These are phyloP conservation scores for Knoxia roxburghii DNA, from an alignment of 257 asterid species.

Conservation along the genomic window DNA sequence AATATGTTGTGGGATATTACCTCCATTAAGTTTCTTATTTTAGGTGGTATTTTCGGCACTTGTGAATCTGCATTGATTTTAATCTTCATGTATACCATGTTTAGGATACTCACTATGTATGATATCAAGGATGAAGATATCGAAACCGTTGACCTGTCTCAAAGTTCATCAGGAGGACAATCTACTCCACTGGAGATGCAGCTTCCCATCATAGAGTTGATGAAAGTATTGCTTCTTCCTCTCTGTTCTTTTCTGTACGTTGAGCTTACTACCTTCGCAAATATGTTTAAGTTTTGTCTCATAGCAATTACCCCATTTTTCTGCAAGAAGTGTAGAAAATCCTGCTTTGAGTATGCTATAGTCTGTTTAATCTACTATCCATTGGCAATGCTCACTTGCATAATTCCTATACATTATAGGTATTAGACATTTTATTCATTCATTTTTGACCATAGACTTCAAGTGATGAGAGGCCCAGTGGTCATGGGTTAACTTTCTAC, in stretches of 20 bases:
- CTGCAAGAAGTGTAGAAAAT: neutral
- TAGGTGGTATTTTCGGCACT: neutral
- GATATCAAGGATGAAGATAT: conserved; percentile 71
- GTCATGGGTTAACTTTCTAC: neutral
- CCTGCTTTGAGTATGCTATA: neutral
- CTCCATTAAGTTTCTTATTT: neutral
- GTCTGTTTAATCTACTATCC: neutral
- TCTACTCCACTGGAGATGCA: conserved; percentile 58
- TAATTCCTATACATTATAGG: neutral
- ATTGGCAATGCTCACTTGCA: neutral
- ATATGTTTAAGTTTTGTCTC: too few relatives aligned
- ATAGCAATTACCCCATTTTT: neutral
- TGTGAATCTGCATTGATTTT: conserved; percentile 14
- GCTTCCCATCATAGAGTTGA: conserved; percentile 75
- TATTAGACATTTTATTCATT: neutral
- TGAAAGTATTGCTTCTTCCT: conserved; percentile 52
- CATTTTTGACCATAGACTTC: too few relatives aligned
- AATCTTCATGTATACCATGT: conserved; percentile 19
- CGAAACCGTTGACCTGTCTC: conserved; percentile 64
- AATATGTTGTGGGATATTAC: neutral
- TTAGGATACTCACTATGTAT: conserved; percentile 91
- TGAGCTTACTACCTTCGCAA: neutral
- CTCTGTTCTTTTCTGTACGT: neutral
- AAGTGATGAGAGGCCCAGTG: neutral
- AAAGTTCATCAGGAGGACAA: conserved; percentile 47